Conservation (phyloP, 2,329 filamentous ascomycete genomes). For the Ramichloridium luteum region DNA sequence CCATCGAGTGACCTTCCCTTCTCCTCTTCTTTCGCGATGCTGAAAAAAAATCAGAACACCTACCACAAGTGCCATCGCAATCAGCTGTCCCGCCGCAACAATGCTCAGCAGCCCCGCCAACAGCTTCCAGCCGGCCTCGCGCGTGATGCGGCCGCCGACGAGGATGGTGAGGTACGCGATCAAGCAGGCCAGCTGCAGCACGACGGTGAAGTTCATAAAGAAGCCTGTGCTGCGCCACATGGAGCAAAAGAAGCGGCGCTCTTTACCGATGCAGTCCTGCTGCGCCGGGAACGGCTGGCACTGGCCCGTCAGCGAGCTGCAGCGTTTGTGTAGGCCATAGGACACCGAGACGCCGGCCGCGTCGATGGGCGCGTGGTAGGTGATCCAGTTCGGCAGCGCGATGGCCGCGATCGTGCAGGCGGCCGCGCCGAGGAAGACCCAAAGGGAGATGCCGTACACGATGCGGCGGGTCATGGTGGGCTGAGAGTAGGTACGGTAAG, state of each 20-base stretch:
- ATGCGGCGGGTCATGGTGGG: conserved; percentile 35
- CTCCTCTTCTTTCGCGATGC: background rate
- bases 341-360: conserved; percentile 46
- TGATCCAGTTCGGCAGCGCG: conserved; percentile 58
- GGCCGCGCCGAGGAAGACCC: conserved; percentile 44
- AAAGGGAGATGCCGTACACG: conserved; percentile 38
- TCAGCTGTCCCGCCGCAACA: conserved; percentile 57
- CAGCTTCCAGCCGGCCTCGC: conserved; percentile 73
- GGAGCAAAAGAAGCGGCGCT: conserved; percentile 66
- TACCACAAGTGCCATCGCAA: conserved; percentile 74
- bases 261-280: conserved; percentile 53
- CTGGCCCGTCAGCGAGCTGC: conserved; percentile 53
- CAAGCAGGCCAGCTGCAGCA: conserved; percentile 71
- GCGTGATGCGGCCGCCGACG: conserved; percentile 63
- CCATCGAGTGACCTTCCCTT: too few relatives aligned
- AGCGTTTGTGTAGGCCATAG: conserved; percentile 70
- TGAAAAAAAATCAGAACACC: conserved; percentile 24
- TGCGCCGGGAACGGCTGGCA: conserved; percentile 57
- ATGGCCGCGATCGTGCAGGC: conserved; percentile 60
- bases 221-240: conserved; percentile 87
- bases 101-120: conserved; percentile 53
- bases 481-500: background rate
- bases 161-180: conserved; percentile 69
- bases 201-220: conserved; percentile 69
- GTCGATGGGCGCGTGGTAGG: conserved; percentile 32